Base-by-base conservation (phyloP, 129 eudicot genomes). In the sunflower (Helianthus annuus) region DNA sequence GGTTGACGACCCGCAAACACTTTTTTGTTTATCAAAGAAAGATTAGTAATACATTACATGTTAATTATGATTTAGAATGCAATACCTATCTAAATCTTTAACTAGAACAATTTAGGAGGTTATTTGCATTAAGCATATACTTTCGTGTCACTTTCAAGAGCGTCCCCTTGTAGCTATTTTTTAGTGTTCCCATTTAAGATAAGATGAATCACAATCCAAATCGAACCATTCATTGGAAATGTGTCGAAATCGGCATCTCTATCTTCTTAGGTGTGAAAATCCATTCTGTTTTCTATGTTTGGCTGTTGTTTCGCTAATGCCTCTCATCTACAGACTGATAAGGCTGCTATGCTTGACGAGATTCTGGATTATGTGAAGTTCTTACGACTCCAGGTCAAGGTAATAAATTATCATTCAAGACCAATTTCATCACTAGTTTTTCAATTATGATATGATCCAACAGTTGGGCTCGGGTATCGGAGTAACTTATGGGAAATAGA, bases 311-410 rank as follows among this genome's bases (percentile, higher is more conserved):
- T 80, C 27, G 68, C 39, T 63, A 55, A 77, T 51, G 48, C 27
- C 5, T 67, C 8, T 82, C 69, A n/a, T 83, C 48, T 58, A 71
- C 89, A 92, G 98, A 85, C 97, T 0, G 97, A 93, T 66, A 93
- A 91, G 85, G 98, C 98, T 39, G 92, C 98, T 14, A 93, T 93
- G 98, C 95, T 93, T 64, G 97, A 93, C 77, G 97, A 93, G 80
- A 90, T 93, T 73, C 83, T 93, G 76, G 98, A 93, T 79, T 93
- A 93, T 22, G 98, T 93, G 48, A 93, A 93, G 80, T 93, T 93
- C 83, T 76, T 93, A 54, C 87, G 96, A 76, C 97, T 93, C 65
- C 98, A 93, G 77, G 98, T 93, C 77, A 93, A 93, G 97, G 98
- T 92, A 85, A 74, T 60, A 32, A 53, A 14, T 59, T 2, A 24